Evolutionary conservation across 306 rosid species (phyloP).

Genomic region (Lagenaria siceraria): DNA sequence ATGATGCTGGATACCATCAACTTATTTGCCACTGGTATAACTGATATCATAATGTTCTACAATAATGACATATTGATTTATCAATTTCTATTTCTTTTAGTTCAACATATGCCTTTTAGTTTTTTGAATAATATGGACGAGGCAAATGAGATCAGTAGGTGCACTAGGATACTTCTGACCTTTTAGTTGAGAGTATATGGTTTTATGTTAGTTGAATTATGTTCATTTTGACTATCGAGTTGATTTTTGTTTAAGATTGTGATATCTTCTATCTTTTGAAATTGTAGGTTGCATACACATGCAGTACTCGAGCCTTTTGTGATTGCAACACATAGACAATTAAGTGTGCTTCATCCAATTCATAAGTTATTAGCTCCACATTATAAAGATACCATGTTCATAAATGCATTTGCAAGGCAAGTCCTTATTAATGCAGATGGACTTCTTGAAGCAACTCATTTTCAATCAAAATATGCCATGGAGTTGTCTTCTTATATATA

Average conservation of each 20-base stretch:
- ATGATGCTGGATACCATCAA: slow-evolving; percentile 64
- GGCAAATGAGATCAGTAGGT: too few species aligned
- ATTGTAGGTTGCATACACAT: slow-evolving; percentile 62
- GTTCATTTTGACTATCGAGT: too few species aligned
- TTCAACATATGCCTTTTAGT: too few species aligned
- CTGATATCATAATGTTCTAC: not conserved
- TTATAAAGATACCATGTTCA: slow-evolving; percentile 81
- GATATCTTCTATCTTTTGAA: not conserved
- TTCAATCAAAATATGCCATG: slow-evolving; percentile 46
- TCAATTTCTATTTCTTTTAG: not conserved
- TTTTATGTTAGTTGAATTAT: too few species aligned
- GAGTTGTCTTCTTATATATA: slow-evolving; percentile 59
- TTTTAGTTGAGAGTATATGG: too few species aligned
- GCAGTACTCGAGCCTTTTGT: slow-evolving; percentile 71
- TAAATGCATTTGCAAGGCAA: slow-evolving; percentile 60
- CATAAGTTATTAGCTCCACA: slow-evolving; percentile 64
- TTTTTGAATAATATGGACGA: too few species aligned
- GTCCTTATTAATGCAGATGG: slow-evolving; percentile 62
- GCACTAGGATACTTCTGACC: too few species aligned
- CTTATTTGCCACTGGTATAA: slow-evolving; percentile 72
- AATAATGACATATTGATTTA: not conserved
- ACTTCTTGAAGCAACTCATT: slow-evolving; percentile 47
- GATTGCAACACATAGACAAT: slow-evolving; percentile 63
- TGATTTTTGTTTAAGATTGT: too few species aligned
- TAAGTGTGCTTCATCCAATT: slow-evolving; percentile 81